Base-by-base conservation (phyloP, 1,284 basidiomycete species). In the Ceratobasidium sp. region DNA sequence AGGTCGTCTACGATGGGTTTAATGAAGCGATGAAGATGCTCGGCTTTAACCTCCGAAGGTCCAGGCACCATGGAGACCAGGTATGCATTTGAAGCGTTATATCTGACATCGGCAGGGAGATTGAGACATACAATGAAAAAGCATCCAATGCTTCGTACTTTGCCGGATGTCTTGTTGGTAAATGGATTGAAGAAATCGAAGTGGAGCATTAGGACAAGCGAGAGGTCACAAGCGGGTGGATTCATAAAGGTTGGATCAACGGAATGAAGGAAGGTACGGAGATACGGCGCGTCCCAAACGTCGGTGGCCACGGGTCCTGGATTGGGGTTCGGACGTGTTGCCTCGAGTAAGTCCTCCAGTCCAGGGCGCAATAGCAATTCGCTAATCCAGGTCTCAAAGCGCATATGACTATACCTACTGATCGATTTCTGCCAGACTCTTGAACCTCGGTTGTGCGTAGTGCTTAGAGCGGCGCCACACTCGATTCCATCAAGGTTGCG, bases 81-180 rank as follows among this genome's bases (percentile, higher is more conserved):
- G 75, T 81, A 85, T n/a, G 86, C 79, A 65, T 86, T 85, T 67
- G 86, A 82, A 2, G 78, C 61, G 22, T 80, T 79, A 75, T 83
- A 83, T 0, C 85, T 82, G 17, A 84, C 40, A 2, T 79, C 49
- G 0, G 79, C 79, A 3, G 85, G 85, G 25, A 86, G 81, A 77
- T 85, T 86, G n/a, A 84, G 77, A 66, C 85, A 85, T 0, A 82
- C 79, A 73, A 88, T 77, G 0, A 79, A 80, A 0, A 87, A 83
- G 0, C 80, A 79, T 0, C 85, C 84, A 37, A 83, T 69, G 5
- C 83, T 85, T 0, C 76, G 74, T 2, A 80, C 80, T 56, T 84
- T 83, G 1, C 84, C 82, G 25, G 81, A 76, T 25, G 54, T 70
- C 62, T 82, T 84, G 40, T 43, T 64, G 40, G 13, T 13, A 11